Evolutionary conservation across 108 stramenopile genomes (phyloP).

Genomic region (Skeletonema costatum): DNA sequence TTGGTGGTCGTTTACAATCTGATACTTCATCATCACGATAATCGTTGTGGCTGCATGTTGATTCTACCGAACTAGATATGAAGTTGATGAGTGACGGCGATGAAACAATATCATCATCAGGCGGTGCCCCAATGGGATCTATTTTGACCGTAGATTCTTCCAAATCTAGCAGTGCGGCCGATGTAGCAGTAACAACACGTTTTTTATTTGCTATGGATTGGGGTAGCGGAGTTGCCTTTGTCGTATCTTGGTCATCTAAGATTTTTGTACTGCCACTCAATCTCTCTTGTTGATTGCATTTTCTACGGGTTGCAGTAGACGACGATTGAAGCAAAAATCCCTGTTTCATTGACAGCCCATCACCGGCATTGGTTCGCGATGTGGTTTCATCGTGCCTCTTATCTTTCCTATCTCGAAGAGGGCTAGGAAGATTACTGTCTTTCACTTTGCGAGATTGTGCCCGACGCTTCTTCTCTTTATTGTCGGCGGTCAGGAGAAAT

Average conservation of each 20-base stretch:
- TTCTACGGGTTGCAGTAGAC: background rate
- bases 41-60: background rate
- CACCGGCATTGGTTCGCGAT: background rate
- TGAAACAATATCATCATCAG: background rate
- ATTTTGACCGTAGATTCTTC: background rate
- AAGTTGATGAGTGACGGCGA: background rate
- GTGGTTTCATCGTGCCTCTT: background rate
- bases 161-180: background rate
- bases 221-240: background rate
- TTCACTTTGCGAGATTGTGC: background rate
- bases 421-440: background rate
- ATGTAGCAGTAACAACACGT: background rate
- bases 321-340: background rate
- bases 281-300: background rate
- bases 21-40: background rate
- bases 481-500: background rate
- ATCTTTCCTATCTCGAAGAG: background rate
- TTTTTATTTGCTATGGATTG: background rate
- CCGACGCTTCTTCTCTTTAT: background rate
- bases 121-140: background rate
- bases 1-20: background rate
- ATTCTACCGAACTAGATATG: background rate
- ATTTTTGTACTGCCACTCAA: background rate
- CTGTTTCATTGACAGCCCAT: background rate
- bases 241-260: background rate